Percentiles rank a stretch among this genome's conserved stretches.
These are phyloP conservation scores for Amauroascus niger DNA, from an alignment of 2,329 filamentous ascomycete genomes.

Conservation along the genomic window DNA sequence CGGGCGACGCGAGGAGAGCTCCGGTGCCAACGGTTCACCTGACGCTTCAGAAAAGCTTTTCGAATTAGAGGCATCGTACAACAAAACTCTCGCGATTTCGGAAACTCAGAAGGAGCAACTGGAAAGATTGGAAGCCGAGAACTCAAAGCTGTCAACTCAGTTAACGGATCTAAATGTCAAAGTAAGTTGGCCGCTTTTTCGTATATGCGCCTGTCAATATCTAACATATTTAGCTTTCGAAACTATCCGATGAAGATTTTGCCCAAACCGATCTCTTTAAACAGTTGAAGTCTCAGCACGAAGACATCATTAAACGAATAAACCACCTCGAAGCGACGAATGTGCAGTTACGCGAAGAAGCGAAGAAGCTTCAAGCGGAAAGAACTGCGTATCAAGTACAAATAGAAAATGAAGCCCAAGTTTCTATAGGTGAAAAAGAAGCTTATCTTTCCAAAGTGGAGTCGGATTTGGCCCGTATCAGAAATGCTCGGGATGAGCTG, in stretches of 20 bases:
- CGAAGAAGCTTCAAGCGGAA: constrained; percentile 75
- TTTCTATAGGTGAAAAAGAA: constrained; percentile 65
- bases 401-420: constrained; percentile 69
- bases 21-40: constrained; percentile 46
- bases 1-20: constrained; percentile 42
- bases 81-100: constrained; percentile 65
- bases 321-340: constrained; percentile 89
- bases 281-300: constrained; percentile 76
- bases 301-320: constrained; percentile 82
- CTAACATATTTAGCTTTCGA: constrained; percentile 53
- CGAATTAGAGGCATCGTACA: constrained; percentile 64
- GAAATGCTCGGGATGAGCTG: constrained; percentile 75
- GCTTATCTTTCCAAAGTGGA: constrained; percentile 71
- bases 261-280: constrained; percentile 90
- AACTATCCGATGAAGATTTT: constrained; percentile 83
- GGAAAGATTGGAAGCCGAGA: constrained; percentile 66
- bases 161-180: constrained; percentile 61
- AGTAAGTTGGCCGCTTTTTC: constrained; percentile 25
- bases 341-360: constrained; percentile 71
- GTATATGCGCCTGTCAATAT: constrained; percentile 39
- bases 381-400: constrained; percentile 70
- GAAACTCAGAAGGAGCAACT: constrained; percentile 84
- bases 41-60: constrained; percentile 42
- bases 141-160: constrained; percentile 64
- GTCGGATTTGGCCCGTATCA: constrained; percentile 73